phyloP scores from a whole-genome alignment of 73 alveolate species.

The Paramecium pentaurelia region DNA sequence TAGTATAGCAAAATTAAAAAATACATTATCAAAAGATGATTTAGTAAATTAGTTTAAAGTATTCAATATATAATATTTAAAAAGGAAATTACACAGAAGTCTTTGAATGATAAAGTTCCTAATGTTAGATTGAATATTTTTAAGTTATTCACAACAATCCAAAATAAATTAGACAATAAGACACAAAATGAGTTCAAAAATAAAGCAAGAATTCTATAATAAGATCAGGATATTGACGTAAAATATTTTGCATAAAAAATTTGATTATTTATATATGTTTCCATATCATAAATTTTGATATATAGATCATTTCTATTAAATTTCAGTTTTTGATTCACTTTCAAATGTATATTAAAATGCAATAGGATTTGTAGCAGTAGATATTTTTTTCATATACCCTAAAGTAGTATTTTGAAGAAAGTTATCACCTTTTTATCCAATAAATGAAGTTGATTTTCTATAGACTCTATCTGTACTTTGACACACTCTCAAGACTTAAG shows the following conservation, averaged over 20 bases:
- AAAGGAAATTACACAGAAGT: not conserved
- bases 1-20: not conserved
- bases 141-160: slow-evolving; percentile 4
- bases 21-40: slow-evolving; percentile 35
- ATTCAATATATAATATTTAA: not conserved
- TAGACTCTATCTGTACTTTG: not conserved
- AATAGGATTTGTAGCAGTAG: slow-evolving; percentile 29
- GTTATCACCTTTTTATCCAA: not conserved
- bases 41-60: slow-evolving; percentile 10
- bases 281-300: not conserved
- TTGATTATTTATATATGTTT: not conserved
- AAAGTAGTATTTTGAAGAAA: slow-evolving; percentile 11
- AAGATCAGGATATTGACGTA: slow-evolving; percentile 38
- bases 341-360: slow-evolving; percentile 42
- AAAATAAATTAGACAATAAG: slow-evolving; percentile 40
- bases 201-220: not conserved
- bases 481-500: not conserved
- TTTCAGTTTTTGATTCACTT: not conserved
- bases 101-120: slow-evolving; percentile 54
- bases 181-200: not conserved
- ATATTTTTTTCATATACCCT: slow-evolving; percentile 27
- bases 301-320: not conserved
- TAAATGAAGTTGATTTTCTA: slow-evolving; percentile 25
- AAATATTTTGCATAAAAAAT: not conserved
- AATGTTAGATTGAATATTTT: slow-evolving; percentile 51